Conservation (phyloP, 148 eudicot species). For the Limonium bicolor region DNA sequence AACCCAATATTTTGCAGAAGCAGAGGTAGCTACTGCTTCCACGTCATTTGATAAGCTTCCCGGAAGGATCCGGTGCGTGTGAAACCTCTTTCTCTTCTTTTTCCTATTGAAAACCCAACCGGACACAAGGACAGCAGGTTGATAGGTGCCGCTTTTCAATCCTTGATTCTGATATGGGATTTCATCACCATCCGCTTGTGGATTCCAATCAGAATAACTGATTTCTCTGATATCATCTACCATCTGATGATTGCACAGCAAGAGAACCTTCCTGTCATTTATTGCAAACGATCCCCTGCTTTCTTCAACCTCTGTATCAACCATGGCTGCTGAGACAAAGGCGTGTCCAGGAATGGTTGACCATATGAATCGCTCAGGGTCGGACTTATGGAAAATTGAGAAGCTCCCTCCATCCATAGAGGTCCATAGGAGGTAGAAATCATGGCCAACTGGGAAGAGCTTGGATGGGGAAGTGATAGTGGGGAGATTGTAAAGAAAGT, state of each 20-base stretch:
- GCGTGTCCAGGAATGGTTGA: slow-evolving; percentile 68
- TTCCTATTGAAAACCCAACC: slow-evolving; percentile 39
- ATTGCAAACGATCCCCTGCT: slow-evolving; percentile 90
- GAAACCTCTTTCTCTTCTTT: slow-evolving; percentile 17
- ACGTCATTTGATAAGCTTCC: slow-evolving; percentile 5
- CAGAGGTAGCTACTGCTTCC: slow-evolving; percentile 10
- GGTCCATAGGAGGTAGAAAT: slow-evolving; percentile 49
- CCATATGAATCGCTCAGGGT: slow-evolving; percentile 57
- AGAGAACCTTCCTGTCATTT: slow-evolving; percentile 32
- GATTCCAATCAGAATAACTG: slow-evolving; percentile 11
- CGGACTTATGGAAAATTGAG: slow-evolving; percentile 47
- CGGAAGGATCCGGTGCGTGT: slow-evolving; percentile 5
- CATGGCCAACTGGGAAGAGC: slow-evolving; percentile 41
- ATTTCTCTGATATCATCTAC: slow-evolving; percentile 53
- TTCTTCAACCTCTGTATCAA: slow-evolving; percentile 84
- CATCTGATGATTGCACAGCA: slow-evolving; percentile 60
- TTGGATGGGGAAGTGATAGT: slow-evolving; percentile 30
- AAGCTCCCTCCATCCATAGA: slow-evolving; percentile 49
- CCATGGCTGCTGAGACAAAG: slow-evolving; percentile 64
- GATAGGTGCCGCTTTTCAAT: slow-evolving; percentile 10
- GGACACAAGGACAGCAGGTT: slow-evolving; percentile 38
- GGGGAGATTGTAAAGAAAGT: slow-evolving; percentile 31
- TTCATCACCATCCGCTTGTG: slow-evolving; percentile 14
- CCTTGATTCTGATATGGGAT: slow-evolving; percentile 17
- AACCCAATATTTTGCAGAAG: slow-evolving; percentile 52